Percentiles rank a stretch among this genome's conserved stretches.
These are phyloP conservation scores for Coemansia furcata DNA, from an alignment of 192 early-diverging fungal genomes.

Conservation along the genomic window DNA sequence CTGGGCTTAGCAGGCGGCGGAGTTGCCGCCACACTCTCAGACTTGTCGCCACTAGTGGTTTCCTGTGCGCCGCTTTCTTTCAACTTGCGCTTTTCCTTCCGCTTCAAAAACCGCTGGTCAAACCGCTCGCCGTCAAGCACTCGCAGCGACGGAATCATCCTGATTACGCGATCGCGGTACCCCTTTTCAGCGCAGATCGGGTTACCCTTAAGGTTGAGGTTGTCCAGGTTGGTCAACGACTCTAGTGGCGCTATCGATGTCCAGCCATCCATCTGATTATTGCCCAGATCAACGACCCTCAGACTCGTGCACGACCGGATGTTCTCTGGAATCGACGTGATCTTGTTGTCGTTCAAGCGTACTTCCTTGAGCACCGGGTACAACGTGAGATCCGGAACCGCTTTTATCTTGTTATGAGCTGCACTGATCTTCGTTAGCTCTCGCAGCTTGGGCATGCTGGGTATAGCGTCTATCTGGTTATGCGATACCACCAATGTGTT, in stretches of 20 bases:
- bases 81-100: conserved; percentile 17
- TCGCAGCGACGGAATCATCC: conserved; percentile 12
- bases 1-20: not conserved
- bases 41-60: not conserved
- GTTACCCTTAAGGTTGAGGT: conserved; percentile 29
- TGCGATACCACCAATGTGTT: conserved; percentile 82
- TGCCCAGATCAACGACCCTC: conserved; percentile 72
- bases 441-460: conserved; percentile 55
- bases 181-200: conserved; percentile 15
- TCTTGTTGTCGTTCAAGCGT: conserved; percentile 73
- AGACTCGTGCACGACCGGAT: conserved; percentile 56
- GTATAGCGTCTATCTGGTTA: conserved; percentile 63
- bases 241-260: conserved; percentile 28
- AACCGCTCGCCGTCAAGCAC: conserved; percentile 27
- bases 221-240: conserved; percentile 6
- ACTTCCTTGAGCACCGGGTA: conserved; percentile 66
- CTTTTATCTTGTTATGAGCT: conserved; percentile 67
- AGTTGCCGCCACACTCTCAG: not conserved
- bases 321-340: conserved; percentile 59
- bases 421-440: conserved; percentile 75
- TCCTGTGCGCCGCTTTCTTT: conserved; percentile 1
- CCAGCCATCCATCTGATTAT: conserved; percentile 64
- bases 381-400: conserved; percentile 65
- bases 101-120: conserved; percentile 17
- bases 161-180: conserved; percentile 10